Percentiles rank a stretch among this genome's conserved stretches.
Conservation (phyloP, 345 rosid species). For the Rhodamnia rubescens region DNA sequence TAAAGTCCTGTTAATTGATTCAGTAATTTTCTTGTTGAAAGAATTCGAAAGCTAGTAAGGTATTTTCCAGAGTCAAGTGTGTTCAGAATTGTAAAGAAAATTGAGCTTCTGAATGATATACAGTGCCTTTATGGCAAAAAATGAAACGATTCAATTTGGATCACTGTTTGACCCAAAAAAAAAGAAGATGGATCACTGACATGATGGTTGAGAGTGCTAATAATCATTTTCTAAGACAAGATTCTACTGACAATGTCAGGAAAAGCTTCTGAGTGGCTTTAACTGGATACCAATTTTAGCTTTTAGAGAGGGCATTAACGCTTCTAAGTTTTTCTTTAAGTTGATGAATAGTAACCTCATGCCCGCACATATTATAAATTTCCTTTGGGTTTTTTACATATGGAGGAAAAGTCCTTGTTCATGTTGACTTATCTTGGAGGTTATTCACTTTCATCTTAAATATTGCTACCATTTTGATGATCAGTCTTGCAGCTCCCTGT, state of each 20-base stretch:
- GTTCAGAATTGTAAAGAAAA: background rate
- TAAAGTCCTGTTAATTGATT: background rate
- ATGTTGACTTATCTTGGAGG: background rate
- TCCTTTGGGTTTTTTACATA: too few relatives aligned
- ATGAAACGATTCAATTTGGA: background rate
- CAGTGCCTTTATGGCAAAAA: background rate
- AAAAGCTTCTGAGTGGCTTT: background rate
- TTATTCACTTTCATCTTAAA: background rate
- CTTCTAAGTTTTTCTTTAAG: too few relatives aligned
- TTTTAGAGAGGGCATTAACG: background rate
- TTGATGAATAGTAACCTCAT: background rate
- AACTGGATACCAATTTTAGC: background rate
- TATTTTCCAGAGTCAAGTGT: background rate
- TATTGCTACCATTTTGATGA: background rate
- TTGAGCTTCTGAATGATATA: background rate
- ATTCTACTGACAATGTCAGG: background rate
- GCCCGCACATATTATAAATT: too few relatives aligned
- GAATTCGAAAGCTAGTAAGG: background rate
- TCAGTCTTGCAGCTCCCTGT: background rate
- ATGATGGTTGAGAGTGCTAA: background rate
- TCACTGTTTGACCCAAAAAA: background rate
- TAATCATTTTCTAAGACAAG: background rate
- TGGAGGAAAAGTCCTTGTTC: background rate
- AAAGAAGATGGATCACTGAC: background rate
- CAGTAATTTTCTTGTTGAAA: background rate